These are phyloP conservation scores for Lachnellula cervina DNA, from an alignment of 2,329 filamentous ascomycete species.

Conservation along the genomic window DNA sequence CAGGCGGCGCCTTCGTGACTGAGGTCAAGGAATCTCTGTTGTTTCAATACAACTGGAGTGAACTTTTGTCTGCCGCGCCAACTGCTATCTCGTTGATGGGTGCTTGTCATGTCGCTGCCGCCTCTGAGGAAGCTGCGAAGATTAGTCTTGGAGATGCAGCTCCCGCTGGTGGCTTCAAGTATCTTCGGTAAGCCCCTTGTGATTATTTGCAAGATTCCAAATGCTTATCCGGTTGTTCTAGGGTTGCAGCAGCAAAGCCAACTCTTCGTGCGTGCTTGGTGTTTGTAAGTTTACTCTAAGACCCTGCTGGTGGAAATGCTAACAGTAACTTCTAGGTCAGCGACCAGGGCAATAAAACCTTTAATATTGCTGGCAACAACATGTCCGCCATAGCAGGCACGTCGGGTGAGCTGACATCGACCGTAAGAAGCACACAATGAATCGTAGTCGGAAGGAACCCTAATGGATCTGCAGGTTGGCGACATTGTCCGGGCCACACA, in stretches of 20 bases:
- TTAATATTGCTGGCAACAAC: not conserved
- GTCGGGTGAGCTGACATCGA: not conserved
- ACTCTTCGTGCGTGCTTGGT: too few relatives aligned
- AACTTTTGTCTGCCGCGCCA: not conserved
- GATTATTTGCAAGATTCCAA: too few relatives aligned
- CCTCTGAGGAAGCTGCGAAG: not conserved
- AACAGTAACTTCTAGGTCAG: not conserved
- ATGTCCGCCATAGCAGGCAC: not conserved
- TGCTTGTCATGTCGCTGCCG: not conserved
- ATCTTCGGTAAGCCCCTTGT: not conserved
- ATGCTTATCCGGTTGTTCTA: too few relatives aligned
- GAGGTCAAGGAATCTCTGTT: not conserved
- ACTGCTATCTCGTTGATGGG: not conserved
- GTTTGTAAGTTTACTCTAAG: too few relatives aligned
- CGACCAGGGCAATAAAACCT: not conserved
- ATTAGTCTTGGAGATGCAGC: not conserved
- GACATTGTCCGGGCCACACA: not conserved
- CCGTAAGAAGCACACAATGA: not conserved
- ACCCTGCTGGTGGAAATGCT: too few relatives aligned
- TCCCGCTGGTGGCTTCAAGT: not conserved
- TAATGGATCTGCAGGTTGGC: not conserved
- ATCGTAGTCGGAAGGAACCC: not conserved
- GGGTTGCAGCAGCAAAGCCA: too few relatives aligned
- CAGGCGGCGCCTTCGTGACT: not conserved
- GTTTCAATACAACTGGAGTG: not conserved